These are phyloP conservation scores for Penicillium rolfsii DNA, from an alignment of 2,329 filamentous ascomycete genomes.

Conservation along the genomic window DNA sequence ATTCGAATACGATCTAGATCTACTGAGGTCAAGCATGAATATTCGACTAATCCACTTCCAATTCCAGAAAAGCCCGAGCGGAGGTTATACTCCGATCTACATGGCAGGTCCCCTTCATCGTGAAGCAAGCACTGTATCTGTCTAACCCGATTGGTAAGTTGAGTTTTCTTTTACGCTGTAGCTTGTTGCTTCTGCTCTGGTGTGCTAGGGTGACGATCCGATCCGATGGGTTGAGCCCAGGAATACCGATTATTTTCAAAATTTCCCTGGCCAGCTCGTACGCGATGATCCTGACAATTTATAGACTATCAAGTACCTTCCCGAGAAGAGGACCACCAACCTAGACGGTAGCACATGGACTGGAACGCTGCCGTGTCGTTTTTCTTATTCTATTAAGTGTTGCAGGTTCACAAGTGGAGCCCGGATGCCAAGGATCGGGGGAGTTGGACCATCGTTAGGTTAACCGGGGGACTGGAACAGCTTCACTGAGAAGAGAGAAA, in stretches of 20 bases:
- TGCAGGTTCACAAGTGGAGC: neutral
- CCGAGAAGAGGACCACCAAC: neutral
- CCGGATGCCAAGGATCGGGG: neutral
- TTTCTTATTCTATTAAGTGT: neutral
- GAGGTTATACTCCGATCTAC: neutral
- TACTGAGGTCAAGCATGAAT: no score
- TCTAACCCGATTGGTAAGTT: neutral
- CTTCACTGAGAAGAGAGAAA: neutral
- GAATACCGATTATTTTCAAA: neutral
- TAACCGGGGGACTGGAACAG: neutral
- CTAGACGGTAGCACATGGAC: neutral
- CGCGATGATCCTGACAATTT: neutral
- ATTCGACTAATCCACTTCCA: slow-evolving; percentile 1
- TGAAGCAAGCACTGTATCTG: neutral
- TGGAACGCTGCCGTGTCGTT: neutral
- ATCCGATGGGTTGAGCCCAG: neutral
- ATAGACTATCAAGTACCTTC: neutral
- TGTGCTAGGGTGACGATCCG: neutral
- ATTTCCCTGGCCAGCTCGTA: neutral
- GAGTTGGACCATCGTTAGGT: no score
- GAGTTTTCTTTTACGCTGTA: neutral
- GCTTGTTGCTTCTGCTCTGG: neutral
- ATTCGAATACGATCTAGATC: neutral
- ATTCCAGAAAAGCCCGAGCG: neutral
- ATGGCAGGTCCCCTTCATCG: neutral